Conservation (phyloP, 176 grass and related monocot genomes). For the Thalia dealbata region DNA sequence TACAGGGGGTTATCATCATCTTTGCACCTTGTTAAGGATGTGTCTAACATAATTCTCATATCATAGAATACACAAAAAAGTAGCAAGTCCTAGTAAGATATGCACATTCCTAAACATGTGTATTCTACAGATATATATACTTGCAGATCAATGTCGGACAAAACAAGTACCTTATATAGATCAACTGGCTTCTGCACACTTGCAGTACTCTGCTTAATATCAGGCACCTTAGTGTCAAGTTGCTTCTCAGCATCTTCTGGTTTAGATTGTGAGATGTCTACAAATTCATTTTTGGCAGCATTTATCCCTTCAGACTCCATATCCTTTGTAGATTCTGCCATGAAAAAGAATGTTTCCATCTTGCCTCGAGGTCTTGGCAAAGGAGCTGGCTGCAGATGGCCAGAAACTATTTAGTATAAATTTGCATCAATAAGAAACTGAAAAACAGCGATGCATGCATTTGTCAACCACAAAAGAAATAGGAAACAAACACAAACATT, state of each 20-base stretch:
- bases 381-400: conserved; percentile 55
- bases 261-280: conserved; percentile 31
- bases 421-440: not conserved
- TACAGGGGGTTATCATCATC: not conserved
- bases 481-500: not conserved
- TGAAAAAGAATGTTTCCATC: conserved; percentile 75
- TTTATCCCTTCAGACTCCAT: conserved; percentile 33
- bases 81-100: too few species aligned
- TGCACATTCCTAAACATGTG: not conserved
- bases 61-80: not conserved
- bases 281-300: conserved; percentile 26
- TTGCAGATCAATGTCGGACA: not conserved
- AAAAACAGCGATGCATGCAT: not conserved
- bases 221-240: conserved; percentile 23
- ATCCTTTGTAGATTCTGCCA: conserved; percentile 53
- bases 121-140: not conserved
- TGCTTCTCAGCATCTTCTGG: conserved; percentile 29
- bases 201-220: conserved; percentile 31
- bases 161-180: conserved; percentile 72
- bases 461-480: conserved; percentile 4
- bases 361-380: conserved; percentile 71
- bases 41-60: not conserved
- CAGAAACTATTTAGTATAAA: conserved; percentile 13
- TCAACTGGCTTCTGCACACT: conserved; percentile 69
- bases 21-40: not conserved